A percentile compares a stretch with the other conserved stretches of the same genome.
Evolutionary conservation across 129 eudicot species (phyloP).

Genomic region (Gnaphalium uliginosum): DNA sequence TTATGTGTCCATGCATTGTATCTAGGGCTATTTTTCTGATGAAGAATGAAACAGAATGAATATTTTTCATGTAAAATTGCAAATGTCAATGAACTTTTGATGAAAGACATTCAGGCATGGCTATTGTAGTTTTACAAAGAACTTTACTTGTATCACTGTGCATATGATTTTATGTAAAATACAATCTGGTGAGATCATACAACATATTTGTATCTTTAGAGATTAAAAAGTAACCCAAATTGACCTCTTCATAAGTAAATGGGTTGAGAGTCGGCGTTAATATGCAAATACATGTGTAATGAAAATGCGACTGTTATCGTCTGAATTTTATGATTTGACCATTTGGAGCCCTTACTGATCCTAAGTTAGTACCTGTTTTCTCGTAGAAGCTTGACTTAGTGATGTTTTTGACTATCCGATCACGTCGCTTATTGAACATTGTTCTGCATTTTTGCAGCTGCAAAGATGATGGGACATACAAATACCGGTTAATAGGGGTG

Average conservation of each 20-base stretch:
- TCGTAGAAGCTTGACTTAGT: not conserved
- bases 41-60: not conserved
- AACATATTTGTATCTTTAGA: not conserved
- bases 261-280: not conserved
- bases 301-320: not conserved
- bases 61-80: not conserved
- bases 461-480: slow-evolving; percentile 29
- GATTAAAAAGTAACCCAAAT: not conserved
- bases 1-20: not conserved
- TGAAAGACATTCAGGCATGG: not conserved
- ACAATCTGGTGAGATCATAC: not conserved
- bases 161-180: not conserved
- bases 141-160: not conserved
- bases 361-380: not conserved
- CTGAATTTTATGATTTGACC: not conserved
- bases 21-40: not conserved
- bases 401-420: not conserved
- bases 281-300: not conserved
- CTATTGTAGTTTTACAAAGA: not conserved
- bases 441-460: slow-evolving; percentile 16
- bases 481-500: slow-evolving; percentile 65
- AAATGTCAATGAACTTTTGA: not conserved
- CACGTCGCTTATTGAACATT: not conserved
- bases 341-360: not conserved
- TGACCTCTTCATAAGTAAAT: not conserved